phyloP scores from a whole-genome alignment of 1,139 yeast genomes.

The Candida sanyaensis region DNA sequence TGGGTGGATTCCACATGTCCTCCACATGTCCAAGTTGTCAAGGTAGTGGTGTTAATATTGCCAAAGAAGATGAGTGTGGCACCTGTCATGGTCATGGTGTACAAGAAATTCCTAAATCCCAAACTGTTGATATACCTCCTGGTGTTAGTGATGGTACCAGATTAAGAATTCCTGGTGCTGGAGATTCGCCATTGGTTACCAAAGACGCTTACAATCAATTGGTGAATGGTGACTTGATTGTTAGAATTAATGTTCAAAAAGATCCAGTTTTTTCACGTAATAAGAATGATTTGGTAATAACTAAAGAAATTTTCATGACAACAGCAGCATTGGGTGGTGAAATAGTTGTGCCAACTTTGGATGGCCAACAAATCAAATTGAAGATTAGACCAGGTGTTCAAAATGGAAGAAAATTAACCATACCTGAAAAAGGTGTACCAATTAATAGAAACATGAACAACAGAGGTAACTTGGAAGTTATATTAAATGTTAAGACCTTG shows the following conservation, averaged over 20 bases:
- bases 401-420: slow-evolving; percentile 68
- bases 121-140: slow-evolving; percentile 82
- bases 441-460: slow-evolving; percentile 52
- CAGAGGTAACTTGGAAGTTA: slow-evolving; percentile 83
- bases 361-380: slow-evolving; percentile 70
- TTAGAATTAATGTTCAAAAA: slow-evolving; percentile 73
- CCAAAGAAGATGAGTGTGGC: slow-evolving; percentile 68
- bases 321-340: slow-evolving; percentile 97
- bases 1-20: slow-evolving; percentile 97
- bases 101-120: slow-evolving; percentile 61
- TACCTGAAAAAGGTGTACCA: slow-evolving; percentile 91
- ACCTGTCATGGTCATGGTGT: slow-evolving; percentile 93
- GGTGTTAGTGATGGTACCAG: slow-evolving; percentile 89
- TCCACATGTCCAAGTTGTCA: slow-evolving; percentile 87
- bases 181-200: slow-evolving; percentile 81
- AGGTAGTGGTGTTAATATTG: slow-evolving; percentile 83
- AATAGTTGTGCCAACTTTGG: slow-evolving; percentile 83
- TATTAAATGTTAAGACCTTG: slow-evolving; percentile 68
- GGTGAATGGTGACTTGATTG: slow-evolving; percentile 82
- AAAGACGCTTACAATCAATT: slow-evolving; percentile 64
- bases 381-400: slow-evolving; percentile 90
- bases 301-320: slow-evolving; percentile 79
- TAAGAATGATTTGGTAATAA: slow-evolving; percentile 63
- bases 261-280: slow-evolving; percentile 71
- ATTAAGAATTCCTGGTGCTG: slow-evolving; percentile 82